Conservation (phyloP, 768 basidiomycete genomes). For the Amylocystis lapponica region DNA sequence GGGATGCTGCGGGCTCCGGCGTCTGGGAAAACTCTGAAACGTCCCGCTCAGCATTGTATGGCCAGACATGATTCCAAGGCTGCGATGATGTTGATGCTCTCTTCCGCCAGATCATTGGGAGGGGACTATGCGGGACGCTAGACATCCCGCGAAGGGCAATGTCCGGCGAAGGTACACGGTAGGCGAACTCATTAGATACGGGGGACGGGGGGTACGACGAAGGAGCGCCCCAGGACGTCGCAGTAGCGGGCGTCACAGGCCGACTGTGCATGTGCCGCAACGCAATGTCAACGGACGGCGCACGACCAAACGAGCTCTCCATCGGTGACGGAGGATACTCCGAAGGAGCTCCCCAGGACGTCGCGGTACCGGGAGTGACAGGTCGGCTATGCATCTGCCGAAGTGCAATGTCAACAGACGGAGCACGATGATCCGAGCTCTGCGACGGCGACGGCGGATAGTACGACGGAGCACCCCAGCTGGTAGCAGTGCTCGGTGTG, state of each 20-base stretch:
- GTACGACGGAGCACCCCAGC: slow-evolving; percentile 39
- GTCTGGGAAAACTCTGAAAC: not conserved
- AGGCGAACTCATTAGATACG: slow-evolving; percentile 2
- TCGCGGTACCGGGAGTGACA: slow-evolving; percentile 42
- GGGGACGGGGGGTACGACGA: slow-evolving; percentile 33
- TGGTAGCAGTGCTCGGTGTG: slow-evolving; percentile 43
- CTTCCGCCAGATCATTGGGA: slow-evolving; percentile 5
- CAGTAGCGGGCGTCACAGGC: slow-evolving; percentile 38
- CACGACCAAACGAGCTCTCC: slow-evolving; percentile 1
- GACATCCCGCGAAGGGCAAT: slow-evolving; percentile 9
- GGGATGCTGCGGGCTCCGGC: not conserved
- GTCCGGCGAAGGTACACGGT: slow-evolving; percentile 13
- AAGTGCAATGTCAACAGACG: slow-evolving; percentile 32
- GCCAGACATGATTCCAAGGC: slow-evolving; percentile 20
- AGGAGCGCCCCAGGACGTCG: slow-evolving; percentile 51
- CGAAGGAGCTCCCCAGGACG: slow-evolving; percentile 47
- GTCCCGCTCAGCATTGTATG: slow-evolving; percentile 7
- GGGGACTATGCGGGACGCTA: slow-evolving; percentile 11
- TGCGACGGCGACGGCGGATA: slow-evolving; percentile 28
- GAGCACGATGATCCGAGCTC: slow-evolving; percentile 13
- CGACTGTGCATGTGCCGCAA: slow-evolving; percentile 30
- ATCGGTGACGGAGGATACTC: slow-evolving; percentile 30
- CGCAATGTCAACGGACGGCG: slow-evolving; percentile 37
- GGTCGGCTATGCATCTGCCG: slow-evolving; percentile 45
- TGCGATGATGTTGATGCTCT: not conserved